A percentile compares a stretch with the other conserved stretches of the same genome.
Evolutionary conservation across 192 early-diverging fungal genomes (phyloP).

Genomic region (Entomortierella chlamydospora): DNA sequence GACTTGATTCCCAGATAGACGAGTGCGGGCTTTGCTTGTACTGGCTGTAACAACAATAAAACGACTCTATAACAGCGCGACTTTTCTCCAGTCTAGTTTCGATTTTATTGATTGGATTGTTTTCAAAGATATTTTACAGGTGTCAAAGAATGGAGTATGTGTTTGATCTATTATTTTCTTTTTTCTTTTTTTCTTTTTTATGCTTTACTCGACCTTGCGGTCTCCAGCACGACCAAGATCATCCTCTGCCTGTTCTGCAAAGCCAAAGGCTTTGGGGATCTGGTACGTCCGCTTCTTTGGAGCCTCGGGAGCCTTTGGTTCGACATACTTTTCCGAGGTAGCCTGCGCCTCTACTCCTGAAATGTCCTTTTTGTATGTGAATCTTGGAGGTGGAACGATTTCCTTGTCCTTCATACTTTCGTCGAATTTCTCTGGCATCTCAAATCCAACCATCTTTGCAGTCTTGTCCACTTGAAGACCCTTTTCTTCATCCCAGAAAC

Average conservation of each 20-base stretch:
- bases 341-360: slow-evolving; percentile 1
- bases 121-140: no score
- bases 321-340: slow-evolving; percentile 20
- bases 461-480: slow-evolving; percentile 51
- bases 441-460: slow-evolving; percentile 52
- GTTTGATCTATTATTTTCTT: background rate
- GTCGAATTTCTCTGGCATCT: slow-evolving; percentile 42
- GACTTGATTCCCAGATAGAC: background rate
- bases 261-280: slow-evolving; percentile 54
- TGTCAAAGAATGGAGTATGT: no score
- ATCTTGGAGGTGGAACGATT: slow-evolving; percentile 17
- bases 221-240: slow-evolving; percentile 50
- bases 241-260: slow-evolving; percentile 40
- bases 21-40: no score
- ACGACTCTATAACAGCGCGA: no score
- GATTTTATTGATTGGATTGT: no score
- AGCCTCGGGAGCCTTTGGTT: slow-evolving; percentile 23
- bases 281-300: slow-evolving; percentile 49
- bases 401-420: slow-evolving; percentile 23
- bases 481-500: slow-evolving; percentile 54
- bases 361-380: slow-evolving; percentile 25
- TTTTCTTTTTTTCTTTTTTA: background rate
- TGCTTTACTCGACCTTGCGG: slow-evolving; percentile 36
- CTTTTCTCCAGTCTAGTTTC: no score
- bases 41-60: no score